Evolutionary conservation across 2,329 filamentous ascomycete species (phyloP).

Genomic region (Botryotinia calthae): DNA sequence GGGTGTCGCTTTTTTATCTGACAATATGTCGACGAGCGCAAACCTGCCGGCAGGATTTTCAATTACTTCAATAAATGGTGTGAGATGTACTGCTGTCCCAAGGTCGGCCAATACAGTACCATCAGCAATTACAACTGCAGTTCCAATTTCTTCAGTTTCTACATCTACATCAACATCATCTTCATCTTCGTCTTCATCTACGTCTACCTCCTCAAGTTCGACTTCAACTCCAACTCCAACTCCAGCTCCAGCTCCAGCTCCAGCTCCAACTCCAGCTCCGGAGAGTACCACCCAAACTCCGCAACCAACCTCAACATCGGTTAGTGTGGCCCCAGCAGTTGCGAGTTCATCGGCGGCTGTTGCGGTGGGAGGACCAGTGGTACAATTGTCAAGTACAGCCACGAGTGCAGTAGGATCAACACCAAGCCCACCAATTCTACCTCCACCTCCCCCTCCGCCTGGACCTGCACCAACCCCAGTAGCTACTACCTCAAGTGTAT

Average conservation of each 20-base stretch:
- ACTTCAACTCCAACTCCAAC: background rate
- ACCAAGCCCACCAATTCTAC: background rate
- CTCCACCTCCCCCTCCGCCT: background rate
- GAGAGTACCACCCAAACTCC: constrained; percentile 16
- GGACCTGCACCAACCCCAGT: background rate
- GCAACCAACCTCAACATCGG: constrained; percentile 23
- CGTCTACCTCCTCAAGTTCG: constrained; percentile 17
- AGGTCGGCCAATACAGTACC: constrained; percentile 35
- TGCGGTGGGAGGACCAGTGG: constrained; percentile 12
- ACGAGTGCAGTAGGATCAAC: background rate
- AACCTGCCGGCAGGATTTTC: constrained; percentile 48
- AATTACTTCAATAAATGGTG: constrained; percentile 50
- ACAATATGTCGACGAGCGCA: constrained; percentile 43
- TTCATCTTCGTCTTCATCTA: constrained; percentile 10
- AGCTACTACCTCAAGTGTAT: constrained; percentile 6
- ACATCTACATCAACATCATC: background rate
- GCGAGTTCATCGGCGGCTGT: constrained; percentile 21
- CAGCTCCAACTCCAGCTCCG: background rate
- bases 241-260: no score
- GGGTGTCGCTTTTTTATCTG: constrained; percentile 30
- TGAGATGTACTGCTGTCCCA: constrained; percentile 54
- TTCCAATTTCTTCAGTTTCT: constrained; percentile 11
- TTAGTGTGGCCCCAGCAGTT: constrained; percentile 49
- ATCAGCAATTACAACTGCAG: constrained; percentile 21
- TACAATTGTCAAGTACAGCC: constrained; percentile 16